Conservation (phyloP, 2,329 filamentous ascomycete species). For the Ophiocordyceps camponoti-rufipedis region DNA sequence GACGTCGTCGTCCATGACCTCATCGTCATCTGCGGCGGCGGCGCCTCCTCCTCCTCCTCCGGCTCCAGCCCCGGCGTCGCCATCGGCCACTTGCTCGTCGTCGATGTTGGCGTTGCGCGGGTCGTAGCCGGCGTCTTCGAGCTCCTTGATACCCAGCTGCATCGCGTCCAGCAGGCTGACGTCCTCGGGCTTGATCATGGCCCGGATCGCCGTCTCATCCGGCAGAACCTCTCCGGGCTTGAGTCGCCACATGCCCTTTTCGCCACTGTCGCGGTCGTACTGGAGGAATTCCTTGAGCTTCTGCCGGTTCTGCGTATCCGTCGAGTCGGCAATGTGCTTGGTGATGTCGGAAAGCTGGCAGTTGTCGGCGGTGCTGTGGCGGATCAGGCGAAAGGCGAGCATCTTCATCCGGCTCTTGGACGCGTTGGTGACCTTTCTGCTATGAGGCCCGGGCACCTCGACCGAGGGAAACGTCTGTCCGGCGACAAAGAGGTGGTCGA, state of each 20-base stretch:
- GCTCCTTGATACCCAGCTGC: constrained; percentile 83
- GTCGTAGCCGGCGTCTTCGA: constrained; percentile 80
- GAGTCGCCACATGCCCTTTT: constrained; percentile 69
- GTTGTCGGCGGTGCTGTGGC: constrained; percentile 50
- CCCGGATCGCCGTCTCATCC: constrained; percentile 62
- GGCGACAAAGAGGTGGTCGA: constrained; percentile 80
- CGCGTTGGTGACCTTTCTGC: constrained; percentile 89
- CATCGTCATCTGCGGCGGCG: constrained; percentile 41
- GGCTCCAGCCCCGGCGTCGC: constrained; percentile 24
- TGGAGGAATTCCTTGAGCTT: constrained; percentile 93
- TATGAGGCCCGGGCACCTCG: constrained; percentile 85
- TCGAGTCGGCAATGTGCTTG: constrained; percentile 79
- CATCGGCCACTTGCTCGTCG: constrained; percentile 27
- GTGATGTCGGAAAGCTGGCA: constrained; percentile 73
- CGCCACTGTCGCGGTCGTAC: constrained; percentile 58
- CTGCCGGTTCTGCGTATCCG: constrained; percentile 86
- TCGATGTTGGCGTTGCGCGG: constrained; percentile 40
- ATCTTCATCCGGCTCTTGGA: constrained; percentile 94
- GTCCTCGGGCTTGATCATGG: constrained; percentile 89
- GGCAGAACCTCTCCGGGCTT: constrained; percentile 55
- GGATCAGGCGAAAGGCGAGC: constrained; percentile 78
- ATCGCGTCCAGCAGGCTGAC: constrained; percentile 90
- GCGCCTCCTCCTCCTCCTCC: background rate
- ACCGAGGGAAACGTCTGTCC: constrained; percentile 86
- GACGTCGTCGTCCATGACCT: constrained; percentile 23